Conservation (phyloP, 1,139 yeast genomes). For the Casaregolazyma suthepensis region DNA sequence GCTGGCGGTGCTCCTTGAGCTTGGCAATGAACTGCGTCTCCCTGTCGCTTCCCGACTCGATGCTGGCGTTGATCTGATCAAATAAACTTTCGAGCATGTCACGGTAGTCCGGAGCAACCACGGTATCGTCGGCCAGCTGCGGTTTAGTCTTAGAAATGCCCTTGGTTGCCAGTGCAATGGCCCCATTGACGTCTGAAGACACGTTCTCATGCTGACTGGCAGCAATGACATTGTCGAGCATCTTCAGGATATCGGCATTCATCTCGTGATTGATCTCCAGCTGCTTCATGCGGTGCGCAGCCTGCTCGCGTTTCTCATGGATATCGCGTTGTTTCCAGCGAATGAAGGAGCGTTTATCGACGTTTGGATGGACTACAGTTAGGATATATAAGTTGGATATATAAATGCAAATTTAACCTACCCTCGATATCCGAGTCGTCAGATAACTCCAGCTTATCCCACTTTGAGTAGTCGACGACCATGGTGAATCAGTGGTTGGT, state of each 20-base stretch:
- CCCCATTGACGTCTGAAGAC: conserved; percentile 36
- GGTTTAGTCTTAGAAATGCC: conserved; percentile 22
- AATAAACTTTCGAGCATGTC: conserved; percentile 89
- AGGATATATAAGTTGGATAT: background rate
- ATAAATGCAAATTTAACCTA: conserved; percentile 11
- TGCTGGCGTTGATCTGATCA: conserved; percentile 60
- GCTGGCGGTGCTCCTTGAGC: conserved; percentile 31
- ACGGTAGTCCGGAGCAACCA: conserved; percentile 71
- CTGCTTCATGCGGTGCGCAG: conserved; percentile 70
- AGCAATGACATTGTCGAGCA: conserved; percentile 60
- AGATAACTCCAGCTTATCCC: conserved; percentile 94
- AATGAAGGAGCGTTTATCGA: conserved; percentile 86
- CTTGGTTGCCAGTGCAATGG: conserved; percentile 21
- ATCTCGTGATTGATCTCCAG: conserved; percentile 67
- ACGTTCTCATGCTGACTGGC: conserved; percentile 23
- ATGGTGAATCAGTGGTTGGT: conserved; percentile 14
- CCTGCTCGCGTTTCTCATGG: conserved; percentile 81
- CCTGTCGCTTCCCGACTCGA: conserved; percentile 29
- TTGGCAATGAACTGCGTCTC: conserved; percentile 22
- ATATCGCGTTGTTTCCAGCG: conserved; percentile 97
- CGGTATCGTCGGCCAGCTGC: conserved; percentile 45
- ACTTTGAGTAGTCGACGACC: conserved; percentile 84
- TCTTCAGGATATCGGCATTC: conserved; percentile 66
- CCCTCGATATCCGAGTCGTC: conserved; percentile 91
- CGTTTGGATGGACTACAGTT: conserved; percentile 80